Evolutionary conservation across 2,329 filamentous ascomycete species (phyloP).

Genomic region (Cytospora piceae): DNA sequence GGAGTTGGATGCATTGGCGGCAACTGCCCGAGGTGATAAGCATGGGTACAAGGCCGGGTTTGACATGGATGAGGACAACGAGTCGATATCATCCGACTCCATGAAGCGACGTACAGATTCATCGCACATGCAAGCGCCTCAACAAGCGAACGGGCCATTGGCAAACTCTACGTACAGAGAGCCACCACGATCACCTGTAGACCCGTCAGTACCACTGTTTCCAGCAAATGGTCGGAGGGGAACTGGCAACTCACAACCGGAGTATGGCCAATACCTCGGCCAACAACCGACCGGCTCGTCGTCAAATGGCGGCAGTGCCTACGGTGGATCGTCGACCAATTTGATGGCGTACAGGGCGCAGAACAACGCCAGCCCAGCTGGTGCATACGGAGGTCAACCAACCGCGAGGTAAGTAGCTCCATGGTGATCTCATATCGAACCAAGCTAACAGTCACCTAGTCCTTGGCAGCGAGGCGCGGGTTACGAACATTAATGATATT

Average conservation of each 20-base stretch:
- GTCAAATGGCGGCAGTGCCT: constrained; percentile 37
- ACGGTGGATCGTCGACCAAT: constrained; percentile 40
- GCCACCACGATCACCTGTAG: constrained; percentile 50
- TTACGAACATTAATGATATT: constrained; percentile 47
- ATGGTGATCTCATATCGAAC: not conserved
- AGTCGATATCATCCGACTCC: constrained; percentile 66
- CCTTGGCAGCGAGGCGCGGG: constrained; percentile 62
- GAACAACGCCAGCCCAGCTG: constrained; percentile 46
- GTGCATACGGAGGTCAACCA: constrained; percentile 44
- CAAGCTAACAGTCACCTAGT: constrained; percentile 41
- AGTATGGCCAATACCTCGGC: constrained; percentile 36
- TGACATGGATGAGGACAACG: constrained; percentile 73
- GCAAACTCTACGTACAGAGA: constrained; percentile 33
- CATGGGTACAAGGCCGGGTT: constrained; percentile 58
- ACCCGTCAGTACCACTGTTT: constrained; percentile 56
- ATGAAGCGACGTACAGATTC: constrained; percentile 49
- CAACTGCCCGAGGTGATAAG: constrained; percentile 86
- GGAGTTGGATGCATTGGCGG: constrained; percentile 86
- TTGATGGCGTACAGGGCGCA: constrained; percentile 43
- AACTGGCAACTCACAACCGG: constrained; percentile 32
- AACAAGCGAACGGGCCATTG: constrained; percentile 26
- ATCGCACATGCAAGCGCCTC: constrained; percentile 30
- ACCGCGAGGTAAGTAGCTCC: constrained; percentile 49
- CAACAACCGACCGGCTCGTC: constrained; percentile 32
- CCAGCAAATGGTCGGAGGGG: constrained; percentile 42